Conservation (phyloP, 306 rosid species). For the Dryas drummondii region DNA sequence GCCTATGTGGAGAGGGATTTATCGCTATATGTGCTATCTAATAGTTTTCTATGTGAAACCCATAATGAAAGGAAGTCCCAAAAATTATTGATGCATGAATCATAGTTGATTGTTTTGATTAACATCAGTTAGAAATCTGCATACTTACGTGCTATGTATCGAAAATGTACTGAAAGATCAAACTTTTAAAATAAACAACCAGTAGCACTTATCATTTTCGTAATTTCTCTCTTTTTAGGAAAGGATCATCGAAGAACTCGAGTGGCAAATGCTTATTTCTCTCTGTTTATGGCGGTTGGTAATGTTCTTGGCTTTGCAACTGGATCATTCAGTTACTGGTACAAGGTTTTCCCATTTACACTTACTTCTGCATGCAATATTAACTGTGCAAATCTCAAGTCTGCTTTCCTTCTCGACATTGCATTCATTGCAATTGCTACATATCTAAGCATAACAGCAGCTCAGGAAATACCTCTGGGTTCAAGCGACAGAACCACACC, state of each 20-base stretch:
- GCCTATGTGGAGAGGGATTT: background rate
- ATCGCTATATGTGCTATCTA: background rate
- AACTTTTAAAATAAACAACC: constrained; percentile 1
- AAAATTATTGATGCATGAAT: background rate
- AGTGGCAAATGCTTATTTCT: constrained; percentile 93
- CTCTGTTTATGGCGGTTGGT: constrained; percentile 93
- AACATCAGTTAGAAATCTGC: background rate
- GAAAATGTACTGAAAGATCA: background rate
- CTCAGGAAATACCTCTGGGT: constrained; percentile 67
- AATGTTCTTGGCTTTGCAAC: constrained; percentile 88
- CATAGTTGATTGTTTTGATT: background rate
- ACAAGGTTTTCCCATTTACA: constrained; percentile 70
- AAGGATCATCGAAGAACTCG: constrained; percentile 90
- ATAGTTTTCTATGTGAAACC: background rate
- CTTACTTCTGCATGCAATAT: constrained; percentile 60
- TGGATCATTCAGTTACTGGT: constrained; percentile 88
- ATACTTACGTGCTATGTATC: background rate
- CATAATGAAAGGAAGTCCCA: background rate
- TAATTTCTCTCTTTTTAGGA: constrained; percentile 47
- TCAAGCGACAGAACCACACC: constrained; percentile 32
- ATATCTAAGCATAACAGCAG: constrained; percentile 59
- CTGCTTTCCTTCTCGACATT: constrained; percentile 74
- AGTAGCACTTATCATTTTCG: constrained; percentile 11
- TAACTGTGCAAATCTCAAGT: constrained; percentile 96
- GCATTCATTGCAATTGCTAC: constrained; percentile 67